Evolutionary conservation across 2,329 filamentous ascomycete species (phyloP).

Genomic region (Phoma sp.): DNA sequence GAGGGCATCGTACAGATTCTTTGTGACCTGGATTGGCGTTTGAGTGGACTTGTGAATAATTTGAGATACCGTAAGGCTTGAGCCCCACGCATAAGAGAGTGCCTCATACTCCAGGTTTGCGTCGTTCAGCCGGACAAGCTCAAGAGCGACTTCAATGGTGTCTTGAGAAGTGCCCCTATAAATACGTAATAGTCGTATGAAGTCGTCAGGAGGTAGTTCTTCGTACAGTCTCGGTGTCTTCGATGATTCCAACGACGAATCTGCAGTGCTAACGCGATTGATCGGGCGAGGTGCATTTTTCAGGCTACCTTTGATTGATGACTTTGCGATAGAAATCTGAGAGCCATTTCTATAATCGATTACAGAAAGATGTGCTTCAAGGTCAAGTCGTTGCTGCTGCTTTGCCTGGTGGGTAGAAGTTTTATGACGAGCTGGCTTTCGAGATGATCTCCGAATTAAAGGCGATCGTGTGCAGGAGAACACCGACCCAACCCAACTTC

Average conservation of each 20-base stretch:
- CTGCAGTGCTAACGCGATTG: background rate
- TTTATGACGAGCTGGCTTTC: background rate
- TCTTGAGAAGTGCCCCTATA: constrained; percentile 5
- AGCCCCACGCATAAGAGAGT: constrained; percentile 25
- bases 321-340: background rate
- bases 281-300: no score
- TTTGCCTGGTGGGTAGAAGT: background rate
- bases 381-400: background rate
- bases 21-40: background rate
- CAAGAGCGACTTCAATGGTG: constrained; percentile 12
- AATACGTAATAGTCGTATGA: constrained; percentile 21
- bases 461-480: background rate
- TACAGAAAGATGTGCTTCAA: background rate
- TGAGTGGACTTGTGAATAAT: background rate
- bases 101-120: constrained; percentile 16
- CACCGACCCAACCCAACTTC: background rate
- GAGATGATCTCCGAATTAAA: background rate
- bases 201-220: constrained; percentile 5
- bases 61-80: background rate
- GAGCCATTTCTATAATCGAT: background rate
- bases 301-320: background rate
- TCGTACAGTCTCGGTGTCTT: background rate
- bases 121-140: constrained; percentile 8
- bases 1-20: constrained; percentile 19
- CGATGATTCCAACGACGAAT: background rate